Evolutionary conservation across 2,329 filamentous ascomycete genomes (phyloP).

Genomic region (Pestalotiopsis sp.): DNA sequence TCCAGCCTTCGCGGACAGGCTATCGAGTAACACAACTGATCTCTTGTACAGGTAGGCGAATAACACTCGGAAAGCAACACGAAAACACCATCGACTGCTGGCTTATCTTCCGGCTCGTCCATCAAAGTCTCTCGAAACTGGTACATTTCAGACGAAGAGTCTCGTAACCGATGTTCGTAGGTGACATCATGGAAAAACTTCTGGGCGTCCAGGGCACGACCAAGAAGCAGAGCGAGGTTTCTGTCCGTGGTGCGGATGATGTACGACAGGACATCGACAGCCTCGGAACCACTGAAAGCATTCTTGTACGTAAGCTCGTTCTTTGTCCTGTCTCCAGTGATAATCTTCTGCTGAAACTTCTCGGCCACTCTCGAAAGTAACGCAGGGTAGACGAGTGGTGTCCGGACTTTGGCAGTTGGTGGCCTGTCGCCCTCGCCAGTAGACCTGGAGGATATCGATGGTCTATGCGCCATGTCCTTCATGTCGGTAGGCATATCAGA

Average conservation of each 20-base stretch:
- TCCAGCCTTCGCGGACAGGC: slow-evolving; percentile 92
- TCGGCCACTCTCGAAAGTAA: slow-evolving; percentile 91
- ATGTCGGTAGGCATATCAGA: slow-evolving; percentile 63
- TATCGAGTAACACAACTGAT: slow-evolving; percentile 97
- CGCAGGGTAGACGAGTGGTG: slow-evolving; percentile 91
- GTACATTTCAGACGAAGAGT: slow-evolving; percentile 94
- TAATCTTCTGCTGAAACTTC: slow-evolving; percentile 88
- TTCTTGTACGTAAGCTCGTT: slow-evolving; percentile 98
- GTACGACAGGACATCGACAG: slow-evolving; percentile 92
- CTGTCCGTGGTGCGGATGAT: slow-evolving; percentile 97
- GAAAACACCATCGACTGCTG: slow-evolving; percentile 89
- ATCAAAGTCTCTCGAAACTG: slow-evolving; percentile 93
- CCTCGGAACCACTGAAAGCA: slow-evolving; percentile 92
- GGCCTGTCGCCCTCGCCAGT: slow-evolving; percentile 55
- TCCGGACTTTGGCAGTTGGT: slow-evolving; percentile 65
- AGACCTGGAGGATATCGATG: slow-evolving; percentile 59
- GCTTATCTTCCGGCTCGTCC: slow-evolving; percentile 76
- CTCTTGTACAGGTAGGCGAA: slow-evolving; percentile 93
- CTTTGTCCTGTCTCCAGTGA: slow-evolving; percentile 86
- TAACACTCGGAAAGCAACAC: slow-evolving; percentile 97
- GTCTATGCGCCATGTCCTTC: slow-evolving; percentile 56
- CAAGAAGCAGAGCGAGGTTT: slow-evolving; percentile 88
- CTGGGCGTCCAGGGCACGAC: slow-evolving; percentile 91
- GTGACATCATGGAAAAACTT: slow-evolving; percentile 99
- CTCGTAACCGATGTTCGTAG: slow-evolving; percentile 92